Percentiles rank a stretch among this genome's conserved stretches.
Conservation (phyloP, 176 grass and related monocot species). For the Tillandsia fasciculata region DNA sequence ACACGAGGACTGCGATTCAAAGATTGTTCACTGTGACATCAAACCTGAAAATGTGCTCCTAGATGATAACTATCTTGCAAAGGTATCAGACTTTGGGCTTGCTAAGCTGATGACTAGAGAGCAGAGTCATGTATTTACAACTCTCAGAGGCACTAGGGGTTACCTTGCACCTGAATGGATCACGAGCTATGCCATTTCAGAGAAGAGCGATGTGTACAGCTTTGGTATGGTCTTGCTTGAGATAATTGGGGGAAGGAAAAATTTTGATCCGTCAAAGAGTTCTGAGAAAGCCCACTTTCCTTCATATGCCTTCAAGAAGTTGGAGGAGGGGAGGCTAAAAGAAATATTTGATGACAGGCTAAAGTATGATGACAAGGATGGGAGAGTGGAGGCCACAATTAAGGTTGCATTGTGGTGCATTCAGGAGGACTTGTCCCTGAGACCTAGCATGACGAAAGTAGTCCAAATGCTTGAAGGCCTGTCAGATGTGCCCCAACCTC, state of each 20-base stretch:
- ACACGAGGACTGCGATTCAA: constrained; percentile 88
- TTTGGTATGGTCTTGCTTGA: constrained; percentile 93
- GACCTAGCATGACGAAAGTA: constrained; percentile 81
- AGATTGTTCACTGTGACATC: constrained; percentile 93
- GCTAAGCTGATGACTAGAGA: constrained; percentile 96
- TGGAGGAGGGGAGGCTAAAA: constrained; percentile 54
- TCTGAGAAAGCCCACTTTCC: constrained; percentile 91
- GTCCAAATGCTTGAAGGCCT: constrained; percentile 93
- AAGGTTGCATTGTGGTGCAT: constrained; percentile 97
- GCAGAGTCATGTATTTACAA: constrained; percentile 96
- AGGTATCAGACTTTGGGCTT: constrained; percentile 98
- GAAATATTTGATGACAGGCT: constrained; percentile 53
- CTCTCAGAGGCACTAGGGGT: constrained; percentile 68
- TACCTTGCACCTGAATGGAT: constrained; percentile 95
- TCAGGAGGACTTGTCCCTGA: constrained; percentile 69
- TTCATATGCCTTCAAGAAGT: constrained; percentile 70
- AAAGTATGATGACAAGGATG: constrained; percentile 41
- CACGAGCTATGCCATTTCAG: constrained; percentile 80
- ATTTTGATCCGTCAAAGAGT: constrained; percentile 45
- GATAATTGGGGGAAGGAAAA: constrained; percentile 84
- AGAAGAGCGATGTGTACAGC: constrained; percentile 94
- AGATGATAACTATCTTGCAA: constrained; percentile 67
- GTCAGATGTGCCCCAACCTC: constrained; percentile 56
- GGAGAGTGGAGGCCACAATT: constrained; percentile 39
- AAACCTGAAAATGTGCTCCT: constrained; percentile 95